Evolutionary conservation across 495 filamentous ascomycete species (phyloP), one percentile per base, ranked within the genome.

Genomic region (Trichoderma asperelloides): DNA sequence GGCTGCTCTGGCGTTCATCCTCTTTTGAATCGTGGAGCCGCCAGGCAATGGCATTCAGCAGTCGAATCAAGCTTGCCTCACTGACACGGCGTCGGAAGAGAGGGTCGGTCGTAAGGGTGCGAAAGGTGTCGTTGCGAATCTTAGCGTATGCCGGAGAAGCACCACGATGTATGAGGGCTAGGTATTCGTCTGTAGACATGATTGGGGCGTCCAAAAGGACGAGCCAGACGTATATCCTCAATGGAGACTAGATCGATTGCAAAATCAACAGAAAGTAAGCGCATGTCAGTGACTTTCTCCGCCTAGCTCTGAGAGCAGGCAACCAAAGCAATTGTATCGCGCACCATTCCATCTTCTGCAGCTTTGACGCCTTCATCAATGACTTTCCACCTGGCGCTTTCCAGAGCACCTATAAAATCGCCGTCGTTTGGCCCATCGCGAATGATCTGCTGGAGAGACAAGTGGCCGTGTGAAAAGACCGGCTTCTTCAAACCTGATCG

Each of bases 11-110:
- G 15, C 77, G 74, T n/a, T 71, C 66, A 37, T 79, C 83, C 69
- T 82, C 81, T 37, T 84, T 84, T 0, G 87, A 84, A 78, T 99
- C 96, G 70, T 93, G 88, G 37, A 98, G 82, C 68, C 86, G 91
- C 95, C 96, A 98, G 60, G 93, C 93, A 39, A 97, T 86, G 30
- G 95, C 95, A 72, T 99, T 99, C n/a, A 99, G 83, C 1, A 99
- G 82, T 15, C 95, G 91, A 63, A 97, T 97, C 21, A 99, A 80
- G 74, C 91, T 96, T 30, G 96, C 95, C 75, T 98, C 96, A 40
- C 91, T 94, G 66, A 99, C 95, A 51, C 94, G 88, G 25, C 95
- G 89, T 62, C 95, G 91, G 80, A 98, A 99, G 40, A 98, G 87
- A 25, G 93, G 93, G 72, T 99, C 94, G 37, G 93, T 97, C 11